Conservation (phyloP, 352 stramenopile species). For the Phytophthora uliginosa region DNA sequence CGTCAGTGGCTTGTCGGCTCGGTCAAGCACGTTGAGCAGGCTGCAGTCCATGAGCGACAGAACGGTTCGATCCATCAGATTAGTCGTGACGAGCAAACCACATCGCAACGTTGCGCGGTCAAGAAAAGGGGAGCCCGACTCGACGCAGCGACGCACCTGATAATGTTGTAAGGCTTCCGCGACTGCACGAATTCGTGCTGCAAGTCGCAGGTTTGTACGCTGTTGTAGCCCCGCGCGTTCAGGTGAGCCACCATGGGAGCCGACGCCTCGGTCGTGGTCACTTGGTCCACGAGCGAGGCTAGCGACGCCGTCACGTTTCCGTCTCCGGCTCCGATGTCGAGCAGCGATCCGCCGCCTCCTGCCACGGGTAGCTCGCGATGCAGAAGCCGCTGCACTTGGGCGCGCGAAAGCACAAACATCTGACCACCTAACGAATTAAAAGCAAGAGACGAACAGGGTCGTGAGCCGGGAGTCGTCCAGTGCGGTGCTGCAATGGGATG, state of each 20-base stretch:
- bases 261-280: constrained; percentile 83
- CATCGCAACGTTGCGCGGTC: constrained; percentile 31
- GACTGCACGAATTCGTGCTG: constrained; percentile 74
- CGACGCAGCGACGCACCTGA: constrained; percentile 59
- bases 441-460: constrained; percentile 16
- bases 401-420: constrained; percentile 89
- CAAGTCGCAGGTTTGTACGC: constrained; percentile 77
- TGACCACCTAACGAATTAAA: constrained; percentile 65
- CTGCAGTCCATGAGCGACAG: constrained; percentile 32
- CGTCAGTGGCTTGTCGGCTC: constrained; percentile 81
- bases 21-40: constrained; percentile 87
- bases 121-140: constrained; percentile 30
- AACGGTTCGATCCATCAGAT: constrained; percentile 21
- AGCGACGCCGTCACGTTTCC: constrained; percentile 86
- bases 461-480: constrained; percentile 21
- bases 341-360: constrained; percentile 48
- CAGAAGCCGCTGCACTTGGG: constrained; percentile 78
- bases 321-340: constrained; percentile 88
- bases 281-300: constrained; percentile 77
- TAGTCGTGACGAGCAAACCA: constrained; percentile 36
- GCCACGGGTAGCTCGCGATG: constrained; percentile 51
- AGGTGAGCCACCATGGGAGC: constrained; percentile 83
- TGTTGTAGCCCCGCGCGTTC: constrained; percentile 83
- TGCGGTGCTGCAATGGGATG: constrained; percentile 19
- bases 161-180: constrained; percentile 80